These are phyloP conservation scores for Solanum corneliomulleri DNA, from an alignment of 257 asterid species.

Conservation along the genomic window DNA sequence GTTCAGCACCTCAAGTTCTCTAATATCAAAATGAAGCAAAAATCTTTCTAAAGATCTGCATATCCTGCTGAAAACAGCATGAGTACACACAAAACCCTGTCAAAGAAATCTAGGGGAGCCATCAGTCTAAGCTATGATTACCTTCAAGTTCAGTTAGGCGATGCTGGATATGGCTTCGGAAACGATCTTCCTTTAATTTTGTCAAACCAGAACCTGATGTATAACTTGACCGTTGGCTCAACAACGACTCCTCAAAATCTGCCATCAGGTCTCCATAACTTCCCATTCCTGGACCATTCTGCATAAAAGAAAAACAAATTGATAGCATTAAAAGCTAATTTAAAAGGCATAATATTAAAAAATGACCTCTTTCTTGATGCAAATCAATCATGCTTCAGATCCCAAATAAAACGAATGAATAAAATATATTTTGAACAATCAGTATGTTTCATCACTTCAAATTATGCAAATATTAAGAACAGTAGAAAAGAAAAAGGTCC, in stretches of 20 bases:
- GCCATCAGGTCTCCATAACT: conserved; percentile 74
- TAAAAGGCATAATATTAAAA: not conserved
- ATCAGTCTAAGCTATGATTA: conserved; percentile 14
- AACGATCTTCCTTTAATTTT: conserved; percentile 50
- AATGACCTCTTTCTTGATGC: not conserved
- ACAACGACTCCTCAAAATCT: conserved; percentile 78
- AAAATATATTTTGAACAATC: not conserved
- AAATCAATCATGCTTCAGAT: not conserved
- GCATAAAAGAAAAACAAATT: conserved; percentile 10
- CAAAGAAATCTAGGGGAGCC: not conserved
- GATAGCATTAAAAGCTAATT: not conserved
- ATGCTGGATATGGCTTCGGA: conserved; percentile 51
- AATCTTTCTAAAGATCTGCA: not conserved
- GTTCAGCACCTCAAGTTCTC: not conserved
- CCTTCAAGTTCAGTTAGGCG: conserved; percentile 88
- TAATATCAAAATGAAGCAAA: not conserved
- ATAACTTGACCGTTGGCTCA: conserved; percentile 48
- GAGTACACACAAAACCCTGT: not conserved
- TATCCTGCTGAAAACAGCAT: not conserved
- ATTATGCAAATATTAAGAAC: not conserved
- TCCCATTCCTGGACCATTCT: conserved; percentile 43
- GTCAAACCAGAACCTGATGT: conserved; percentile 54
- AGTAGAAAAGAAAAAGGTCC: too few species aligned
- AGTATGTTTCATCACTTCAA: not conserved
- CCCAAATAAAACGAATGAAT: not conserved